Conservation (phyloP, 805 yeast genomes). For the Kuraishia hungarica region DNA sequence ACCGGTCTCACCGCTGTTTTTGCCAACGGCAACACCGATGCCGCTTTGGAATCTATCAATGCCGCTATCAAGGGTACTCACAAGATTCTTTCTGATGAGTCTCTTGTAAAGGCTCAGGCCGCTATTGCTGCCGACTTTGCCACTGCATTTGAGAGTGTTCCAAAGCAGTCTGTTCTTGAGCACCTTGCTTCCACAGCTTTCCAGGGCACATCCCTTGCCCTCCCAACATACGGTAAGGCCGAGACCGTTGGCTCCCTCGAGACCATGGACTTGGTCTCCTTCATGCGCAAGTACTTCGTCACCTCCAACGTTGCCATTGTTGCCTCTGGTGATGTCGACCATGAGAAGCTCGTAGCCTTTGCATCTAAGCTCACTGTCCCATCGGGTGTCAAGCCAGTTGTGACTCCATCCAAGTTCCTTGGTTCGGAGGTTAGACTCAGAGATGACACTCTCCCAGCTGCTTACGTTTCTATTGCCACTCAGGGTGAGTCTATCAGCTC, state of each 20-base stretch:
- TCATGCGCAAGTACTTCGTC: constrained; percentile 48
- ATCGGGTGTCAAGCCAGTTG: constrained; percentile 40
- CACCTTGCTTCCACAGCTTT: constrained; percentile 78
- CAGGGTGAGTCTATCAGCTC: constrained; percentile 60
- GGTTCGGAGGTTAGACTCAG: constrained; percentile 85
- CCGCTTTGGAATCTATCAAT: constrained; percentile 41
- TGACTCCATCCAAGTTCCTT: constrained; percentile 54
- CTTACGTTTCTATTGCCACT: constrained; percentile 70
- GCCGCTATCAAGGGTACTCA: constrained; percentile 15
- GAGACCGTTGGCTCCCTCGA: constrained; percentile 56
- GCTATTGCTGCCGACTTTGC: constrained; percentile 36
- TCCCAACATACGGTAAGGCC: constrained; percentile 69
- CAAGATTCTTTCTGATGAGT: constrained; percentile 30
- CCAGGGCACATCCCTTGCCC: constrained; percentile 76
- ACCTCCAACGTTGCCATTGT: constrained; percentile 63
- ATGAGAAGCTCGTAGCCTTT: constrained; percentile 60
- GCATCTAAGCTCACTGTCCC: constrained; percentile 44
- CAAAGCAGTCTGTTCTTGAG: constrained; percentile 53
- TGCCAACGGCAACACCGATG: constrained; percentile 43
- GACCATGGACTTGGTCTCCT: constrained; percentile 46
- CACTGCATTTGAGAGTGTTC: constrained; percentile 45
- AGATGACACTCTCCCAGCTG: constrained; percentile 80
- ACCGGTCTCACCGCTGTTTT: constrained; percentile 60
- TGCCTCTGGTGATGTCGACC: constrained; percentile 59
- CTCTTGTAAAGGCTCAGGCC: constrained; percentile 37